A percentile compares a stretch with the other conserved stretches of the same genome.
Conservation (phyloP, 495 filamentous ascomycete genomes). For the Penicillium pancosmium region DNA sequence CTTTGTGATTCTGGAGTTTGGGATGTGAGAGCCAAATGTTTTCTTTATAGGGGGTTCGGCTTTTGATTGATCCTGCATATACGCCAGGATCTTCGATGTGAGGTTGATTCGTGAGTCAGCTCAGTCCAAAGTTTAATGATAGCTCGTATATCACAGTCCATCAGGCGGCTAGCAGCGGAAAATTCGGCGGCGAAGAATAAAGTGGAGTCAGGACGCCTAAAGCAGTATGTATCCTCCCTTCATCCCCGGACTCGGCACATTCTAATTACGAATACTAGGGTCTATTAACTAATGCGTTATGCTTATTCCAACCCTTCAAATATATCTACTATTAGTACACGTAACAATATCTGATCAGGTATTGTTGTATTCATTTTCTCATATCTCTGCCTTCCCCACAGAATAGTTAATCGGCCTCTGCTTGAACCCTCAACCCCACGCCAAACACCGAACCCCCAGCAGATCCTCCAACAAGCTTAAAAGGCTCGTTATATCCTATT, state of each 20-base stretch:
- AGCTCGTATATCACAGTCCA: background rate
- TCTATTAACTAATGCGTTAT: too few species aligned
- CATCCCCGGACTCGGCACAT: too few species aligned
- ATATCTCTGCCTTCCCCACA: background rate
- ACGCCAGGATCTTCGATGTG: background rate
- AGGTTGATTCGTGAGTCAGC: background rate
- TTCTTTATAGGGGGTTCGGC: background rate
- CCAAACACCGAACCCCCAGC: background rate
- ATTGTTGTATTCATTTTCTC: too few species aligned
- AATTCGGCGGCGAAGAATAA: background rate
- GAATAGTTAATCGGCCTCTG: background rate
- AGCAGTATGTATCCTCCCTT: too few species aligned
- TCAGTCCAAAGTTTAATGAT: background rate
- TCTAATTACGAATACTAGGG: too few species aligned
- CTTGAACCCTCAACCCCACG: background rate
- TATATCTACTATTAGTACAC: too few species aligned
- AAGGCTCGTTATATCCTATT: background rate
- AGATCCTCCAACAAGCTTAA: too few species aligned
- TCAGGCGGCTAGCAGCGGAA: conserved; percentile 2
- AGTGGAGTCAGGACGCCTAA: background rate
- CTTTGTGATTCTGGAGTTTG: too few species aligned
- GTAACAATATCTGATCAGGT: too few species aligned
- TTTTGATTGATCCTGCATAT: background rate
- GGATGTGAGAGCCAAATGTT: too few species aligned
- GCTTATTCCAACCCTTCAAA: too few species aligned